Conservation (phyloP, 2,329 filamentous ascomycete species). For the Hypoxylon sp. region DNA sequence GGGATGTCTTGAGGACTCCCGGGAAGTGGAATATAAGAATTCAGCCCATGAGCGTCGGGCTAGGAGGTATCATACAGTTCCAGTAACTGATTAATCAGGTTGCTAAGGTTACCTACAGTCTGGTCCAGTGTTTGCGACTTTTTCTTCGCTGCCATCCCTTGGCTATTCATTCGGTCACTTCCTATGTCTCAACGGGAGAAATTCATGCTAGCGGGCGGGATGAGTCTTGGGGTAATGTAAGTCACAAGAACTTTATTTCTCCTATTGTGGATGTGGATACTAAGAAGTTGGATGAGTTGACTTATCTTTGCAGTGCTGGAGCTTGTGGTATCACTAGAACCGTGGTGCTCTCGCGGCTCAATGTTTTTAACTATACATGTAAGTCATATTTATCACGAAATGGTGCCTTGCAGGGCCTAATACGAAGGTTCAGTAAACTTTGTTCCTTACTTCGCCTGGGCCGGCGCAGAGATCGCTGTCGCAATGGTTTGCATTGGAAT, state of each 20-base stretch:
- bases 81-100: slow-evolving; percentile 21
- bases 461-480: slow-evolving; percentile 52
- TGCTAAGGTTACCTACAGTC: slow-evolving; percentile 46
- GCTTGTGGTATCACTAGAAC: slow-evolving; percentile 55
- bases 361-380: slow-evolving; percentile 52
- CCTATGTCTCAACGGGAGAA: slow-evolving; percentile 51
- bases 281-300: slow-evolving; percentile 16
- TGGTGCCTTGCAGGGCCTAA: not conserved
- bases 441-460: slow-evolving; percentile 53
- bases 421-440: slow-evolving; percentile 47
- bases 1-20: slow-evolving; percentile 56
- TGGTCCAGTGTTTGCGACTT: slow-evolving; percentile 57
- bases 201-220: slow-evolving; percentile 50
- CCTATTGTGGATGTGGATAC: not conserved
- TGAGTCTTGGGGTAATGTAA: slow-evolving; percentile 53
- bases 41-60: slow-evolving; percentile 56
- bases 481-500: slow-evolving; percentile 52
- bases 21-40: slow-evolving; percentile 57
- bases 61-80: slow-evolving; percentile 51
- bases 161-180: slow-evolving; percentile 51
- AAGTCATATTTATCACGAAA: slow-evolving; percentile 19
- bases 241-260: slow-evolving; percentile 13
- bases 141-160: slow-evolving; percentile 51
- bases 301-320: slow-evolving; percentile 50
- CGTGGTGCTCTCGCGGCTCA: slow-evolving; percentile 47